These are phyloP conservation scores for Cardiospermum halicacabum DNA, from an alignment of 345 rosid genomes.

Conservation along the genomic window DNA sequence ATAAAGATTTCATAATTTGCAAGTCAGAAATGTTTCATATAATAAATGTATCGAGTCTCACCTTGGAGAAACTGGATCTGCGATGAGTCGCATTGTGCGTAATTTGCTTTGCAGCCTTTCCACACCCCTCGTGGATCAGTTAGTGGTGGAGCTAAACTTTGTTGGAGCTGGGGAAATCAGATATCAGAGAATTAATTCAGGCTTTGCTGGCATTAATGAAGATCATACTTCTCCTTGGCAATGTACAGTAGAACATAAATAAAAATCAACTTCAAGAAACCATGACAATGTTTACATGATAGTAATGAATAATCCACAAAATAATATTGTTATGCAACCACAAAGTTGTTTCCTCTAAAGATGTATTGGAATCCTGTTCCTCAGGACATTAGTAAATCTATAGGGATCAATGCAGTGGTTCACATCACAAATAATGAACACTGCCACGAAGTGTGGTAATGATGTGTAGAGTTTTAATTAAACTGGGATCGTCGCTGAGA, in stretches of 20 bases:
- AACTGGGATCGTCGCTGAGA: not conserved
- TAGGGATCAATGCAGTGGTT: constrained; percentile 38
- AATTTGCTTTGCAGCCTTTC: constrained; percentile 56
- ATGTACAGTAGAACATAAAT: not conserved
- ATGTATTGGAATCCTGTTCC: constrained; percentile 18
- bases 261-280: not conserved
- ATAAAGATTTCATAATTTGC: not conserved
- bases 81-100: constrained; percentile 50
- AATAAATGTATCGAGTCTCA: constrained; percentile 14
- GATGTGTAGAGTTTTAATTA: not conserved
- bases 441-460: not conserved
- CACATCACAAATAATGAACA: constrained; percentile 9
- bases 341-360: constrained; percentile 24
- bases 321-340: not conserved
- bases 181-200: constrained; percentile 4
- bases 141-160: constrained; percentile 64
- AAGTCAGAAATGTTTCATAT: not conserved
- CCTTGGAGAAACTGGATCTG: constrained; percentile 75
- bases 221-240: not conserved
- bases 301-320: not conserved
- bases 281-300: not conserved
- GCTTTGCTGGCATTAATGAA: constrained; percentile 3
- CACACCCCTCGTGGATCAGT: constrained; percentile 77
- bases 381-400: constrained; percentile 22
- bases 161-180: constrained; percentile 44